Base-by-base conservation (phyloP, 2,329 filamentous ascomycete species). In the Cladophialophora carrionii region DNA sequence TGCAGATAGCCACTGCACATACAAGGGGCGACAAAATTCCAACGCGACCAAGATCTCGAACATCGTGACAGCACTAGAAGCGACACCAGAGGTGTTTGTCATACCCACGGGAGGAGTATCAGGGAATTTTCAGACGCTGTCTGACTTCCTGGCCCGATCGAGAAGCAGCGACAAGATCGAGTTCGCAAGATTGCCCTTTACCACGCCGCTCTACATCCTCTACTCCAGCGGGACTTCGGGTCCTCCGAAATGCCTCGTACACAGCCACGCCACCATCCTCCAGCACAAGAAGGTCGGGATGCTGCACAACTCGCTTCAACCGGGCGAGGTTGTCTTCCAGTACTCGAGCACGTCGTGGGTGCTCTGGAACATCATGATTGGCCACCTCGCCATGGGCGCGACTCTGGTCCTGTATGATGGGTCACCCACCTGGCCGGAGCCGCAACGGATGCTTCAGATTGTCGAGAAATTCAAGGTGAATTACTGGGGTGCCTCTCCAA, bases 201-300 rank as follows among this genome's bases (percentile, higher is more conserved):
- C 87, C 41, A 89, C 92, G 67, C 90, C 91, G 0, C 88, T 91
- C 76, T 78, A 93, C 37, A 84, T 69, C 29, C 49, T 53, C 7
- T 69, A 62, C 62, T 67, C 64, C 1, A 64, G 61, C 12, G 88
- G 88, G 0, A 78, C 86, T 0, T 68, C 67, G 8, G 65, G 65
- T 9, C 51, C 57, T 0, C 91, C 91, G 17, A 96, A 96, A 73
- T 91, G 90, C 63, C 94, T 96, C 67, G 90, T 93, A 2, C 91
- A 96, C 74, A 88, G 86, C 0, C 74, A 75, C 4, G 76, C 76
- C 10, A 76, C 76, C 0, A 71, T 76, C n/a, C 60, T 78, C 9
- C 65, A 78, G 24, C 77, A 73, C 41, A 76, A 74, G 32, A 88
- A 93, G 73, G 91, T 95, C 74, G 79, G 78, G 0, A 76, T 73